Evolutionary conservation across 2,329 filamentous ascomycete genomes (phyloP), one percentile per base, ranked within the genome.

Genomic region (Pseudocercospora vitis): DNA sequence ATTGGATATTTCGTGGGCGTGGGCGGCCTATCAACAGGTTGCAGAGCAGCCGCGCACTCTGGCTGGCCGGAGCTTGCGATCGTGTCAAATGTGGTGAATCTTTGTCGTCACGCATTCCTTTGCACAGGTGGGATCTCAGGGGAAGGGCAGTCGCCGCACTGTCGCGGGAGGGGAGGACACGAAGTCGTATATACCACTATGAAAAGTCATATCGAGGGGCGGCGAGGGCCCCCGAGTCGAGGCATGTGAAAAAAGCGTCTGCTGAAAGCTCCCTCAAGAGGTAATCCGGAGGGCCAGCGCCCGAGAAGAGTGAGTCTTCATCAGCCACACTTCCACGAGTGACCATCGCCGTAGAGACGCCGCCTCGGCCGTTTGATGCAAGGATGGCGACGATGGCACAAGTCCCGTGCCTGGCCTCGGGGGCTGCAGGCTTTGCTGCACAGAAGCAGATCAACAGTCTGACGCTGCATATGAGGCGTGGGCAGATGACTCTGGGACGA

Each of bases 401-500:
- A n/a, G n/a, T n/a, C n/a, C n/a, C n/a, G n/a, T n/a, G n/a, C 18
- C 46, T 23, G 37, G 29, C 37, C 11, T 19, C 32, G 46, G 12
- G 12, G 46, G 16, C 4, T 35, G 46, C 46, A 48, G 35, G 46
- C 8, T 19, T 28, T 21, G 31, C 18, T 48, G 46, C 46, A 44
- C 19, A 26, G 37, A 24, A 29, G 49, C 39, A 51, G 49, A 51
- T 51, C 39, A 32, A 39, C 23, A 16, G 32, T 24, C 39, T 44
- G 49, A 51, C 31, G 47, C 21, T 31, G 35, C 37, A 44, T 40
- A 24, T 40, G 49, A 51, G 49, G 49, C 49, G 49, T 51, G 49
- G 18, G 49, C 49, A 51, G 49, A 51, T 51, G 49, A 51, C 49
- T 51, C 19, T 37, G 35, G 9, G 31, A 37, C 40, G 49, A 52